These are phyloP conservation scores for Komagataella pastoris DNA, from an alignment of 805 yeast genomes.

Conservation along the genomic window DNA sequence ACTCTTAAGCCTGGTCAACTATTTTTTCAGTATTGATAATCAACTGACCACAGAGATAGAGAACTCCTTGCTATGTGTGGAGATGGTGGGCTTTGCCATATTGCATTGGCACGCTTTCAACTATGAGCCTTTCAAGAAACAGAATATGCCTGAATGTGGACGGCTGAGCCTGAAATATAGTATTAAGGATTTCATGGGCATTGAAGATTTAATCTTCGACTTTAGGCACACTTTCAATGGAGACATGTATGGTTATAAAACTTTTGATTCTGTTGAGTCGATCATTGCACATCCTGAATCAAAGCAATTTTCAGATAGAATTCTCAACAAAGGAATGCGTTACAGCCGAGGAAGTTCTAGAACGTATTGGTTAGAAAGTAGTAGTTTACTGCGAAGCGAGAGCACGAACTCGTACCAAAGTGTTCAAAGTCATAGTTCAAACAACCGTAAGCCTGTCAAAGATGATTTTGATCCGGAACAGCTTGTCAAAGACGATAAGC, in stretches of 20 bases:
- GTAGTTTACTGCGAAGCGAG: slow-evolving; percentile 2
- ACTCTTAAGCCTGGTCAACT: slow-evolving; percentile 37
- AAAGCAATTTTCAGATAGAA: slow-evolving; percentile 47
- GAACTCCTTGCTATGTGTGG: slow-evolving; percentile 69
- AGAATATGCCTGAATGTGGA: slow-evolving; percentile 53
- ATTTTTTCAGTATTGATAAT: slow-evolving; percentile 27
- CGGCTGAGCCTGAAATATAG: slow-evolving; percentile 53
- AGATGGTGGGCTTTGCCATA: slow-evolving; percentile 72
- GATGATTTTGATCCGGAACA: slow-evolving; percentile 9
- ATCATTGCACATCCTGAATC: slow-evolving; percentile 57
- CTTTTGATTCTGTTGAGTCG: slow-evolving; percentile 73
- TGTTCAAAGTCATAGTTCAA: slow-evolving; percentile 3
- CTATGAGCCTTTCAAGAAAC: slow-evolving; percentile 53
- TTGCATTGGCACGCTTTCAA: slow-evolving; percentile 87
- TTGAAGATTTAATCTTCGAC: slow-evolving; percentile 70
- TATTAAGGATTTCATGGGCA: slow-evolving; percentile 60
- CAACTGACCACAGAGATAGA: slow-evolving; percentile 39
- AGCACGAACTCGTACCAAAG: neutral
- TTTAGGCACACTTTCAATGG: slow-evolving; percentile 61
- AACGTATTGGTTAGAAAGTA: slow-evolving; percentile 61
- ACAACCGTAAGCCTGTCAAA: neutral
- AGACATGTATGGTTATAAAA: slow-evolving; percentile 63
- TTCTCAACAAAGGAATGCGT: slow-evolving; percentile 65
- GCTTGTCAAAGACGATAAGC: slow-evolving; percentile 19
- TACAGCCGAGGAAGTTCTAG: slow-evolving; percentile 67